Percentiles rank a stretch among this genome's conserved stretches.
Conservation (phyloP, 139 green algal genomes). For the Closterium sp. region DNA sequence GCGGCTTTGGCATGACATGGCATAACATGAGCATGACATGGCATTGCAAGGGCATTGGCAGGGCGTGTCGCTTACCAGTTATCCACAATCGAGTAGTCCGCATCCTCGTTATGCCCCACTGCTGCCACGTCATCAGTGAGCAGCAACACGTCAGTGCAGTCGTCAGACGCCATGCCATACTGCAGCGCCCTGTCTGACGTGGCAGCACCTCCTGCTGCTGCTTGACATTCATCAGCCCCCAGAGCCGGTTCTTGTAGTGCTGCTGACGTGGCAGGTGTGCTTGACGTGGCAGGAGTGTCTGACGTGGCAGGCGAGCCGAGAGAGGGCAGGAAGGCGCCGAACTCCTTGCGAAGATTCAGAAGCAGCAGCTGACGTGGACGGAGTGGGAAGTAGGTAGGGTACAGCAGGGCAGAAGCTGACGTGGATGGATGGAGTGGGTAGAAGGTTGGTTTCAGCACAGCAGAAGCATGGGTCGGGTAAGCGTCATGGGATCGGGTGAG, state of each 20-base stretch:
- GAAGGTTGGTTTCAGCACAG: too few relatives aligned
- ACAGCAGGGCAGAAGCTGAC: not conserved
- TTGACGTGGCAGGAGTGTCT: too few relatives aligned
- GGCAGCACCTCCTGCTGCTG: not conserved
- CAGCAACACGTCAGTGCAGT: constrained; percentile 32
- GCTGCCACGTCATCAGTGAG: not conserved
- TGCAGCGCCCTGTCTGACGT: not conserved
- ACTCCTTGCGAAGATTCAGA: constrained; percentile 43
- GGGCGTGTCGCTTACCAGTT: not conserved
- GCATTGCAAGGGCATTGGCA: not conserved
- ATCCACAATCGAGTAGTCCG: constrained; percentile 1
- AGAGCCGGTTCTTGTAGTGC: too few relatives aligned
- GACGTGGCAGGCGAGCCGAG: too few relatives aligned
- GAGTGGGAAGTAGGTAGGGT: not conserved
- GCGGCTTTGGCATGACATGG: not conserved
- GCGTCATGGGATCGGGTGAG: too few relatives aligned
- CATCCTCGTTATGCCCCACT: constrained; percentile 32
- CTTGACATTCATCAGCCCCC: not conserved
- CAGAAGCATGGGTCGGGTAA: too few relatives aligned
- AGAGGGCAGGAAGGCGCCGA: constrained; percentile 14
- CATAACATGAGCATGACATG: not conserved
- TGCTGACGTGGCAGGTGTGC: too few relatives aligned
- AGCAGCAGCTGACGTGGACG: constrained; percentile 22
- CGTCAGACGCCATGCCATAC: not conserved
- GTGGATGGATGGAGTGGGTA: not conserved